Evolutionary conservation across 352 stramenopile species (phyloP).

Genomic region (Globisporangium heterothallicum): DNA sequence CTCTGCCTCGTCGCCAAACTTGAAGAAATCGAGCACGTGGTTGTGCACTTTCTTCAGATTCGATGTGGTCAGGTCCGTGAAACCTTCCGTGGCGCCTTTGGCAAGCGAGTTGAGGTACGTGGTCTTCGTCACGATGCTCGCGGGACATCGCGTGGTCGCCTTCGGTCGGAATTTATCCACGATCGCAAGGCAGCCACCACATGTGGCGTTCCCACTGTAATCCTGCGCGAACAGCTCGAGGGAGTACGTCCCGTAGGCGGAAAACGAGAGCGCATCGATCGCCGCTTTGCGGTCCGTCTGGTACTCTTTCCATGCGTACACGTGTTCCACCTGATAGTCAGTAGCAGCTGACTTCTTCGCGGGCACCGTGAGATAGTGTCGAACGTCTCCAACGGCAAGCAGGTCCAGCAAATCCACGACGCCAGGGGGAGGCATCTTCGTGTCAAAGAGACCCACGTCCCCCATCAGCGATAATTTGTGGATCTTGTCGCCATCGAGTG

Average conservation of each 20-base stretch:
- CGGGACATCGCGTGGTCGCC: slow-evolving; percentile 33
- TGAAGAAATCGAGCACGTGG: slow-evolving; percentile 28
- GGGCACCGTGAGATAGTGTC: slow-evolving; percentile 1
- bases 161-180: slow-evolving; percentile 49
- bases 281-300: slow-evolving; percentile 25
- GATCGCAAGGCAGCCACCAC: slow-evolving; percentile 46
- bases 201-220: slow-evolving; percentile 35
- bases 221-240: slow-evolving; percentile 40
- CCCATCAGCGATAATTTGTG: slow-evolving; percentile 12
- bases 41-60: slow-evolving; percentile 25
- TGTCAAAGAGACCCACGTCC: slow-evolving; percentile 12
- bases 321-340: neutral
- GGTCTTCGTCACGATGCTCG: slow-evolving; percentile 32
- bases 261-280: slow-evolving; percentile 41
- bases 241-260: slow-evolving; percentile 50
- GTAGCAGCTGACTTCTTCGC: neutral
- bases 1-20: slow-evolving; percentile 30
- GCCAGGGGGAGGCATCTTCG: slow-evolving; percentile 1
- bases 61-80: slow-evolving; percentile 21
- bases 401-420: slow-evolving; percentile 16
- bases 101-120: neutral
- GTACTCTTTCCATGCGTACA: slow-evolving; percentile 50
- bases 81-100: neutral
- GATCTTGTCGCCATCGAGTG: slow-evolving; percentile 10
- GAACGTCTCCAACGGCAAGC: slow-evolving; percentile 13